Evolutionary conservation across 371 early-diverging fungal species (phyloP).

Genomic region (Rhizopus arrhizus): DNA sequence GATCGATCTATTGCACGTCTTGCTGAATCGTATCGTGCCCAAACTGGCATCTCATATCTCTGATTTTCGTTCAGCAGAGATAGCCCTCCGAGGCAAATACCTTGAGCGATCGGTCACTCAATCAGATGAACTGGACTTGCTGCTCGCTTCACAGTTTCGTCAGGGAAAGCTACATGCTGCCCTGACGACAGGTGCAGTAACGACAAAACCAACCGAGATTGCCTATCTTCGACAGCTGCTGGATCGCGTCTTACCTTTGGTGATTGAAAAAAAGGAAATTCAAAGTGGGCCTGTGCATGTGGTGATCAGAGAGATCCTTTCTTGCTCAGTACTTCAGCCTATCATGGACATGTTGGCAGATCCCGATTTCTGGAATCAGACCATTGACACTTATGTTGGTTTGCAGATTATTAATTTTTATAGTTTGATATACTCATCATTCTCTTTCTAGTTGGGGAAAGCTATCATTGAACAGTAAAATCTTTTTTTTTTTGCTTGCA

Average conservation of each 20-base stretch:
- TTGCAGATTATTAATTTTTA: neutral
- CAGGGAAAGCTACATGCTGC: constrained; percentile 66
- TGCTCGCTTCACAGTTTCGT: constrained; percentile 65
- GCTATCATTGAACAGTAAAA: constrained; percentile 67
- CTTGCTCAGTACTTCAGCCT: constrained; percentile 72
- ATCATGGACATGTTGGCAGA: constrained; percentile 73
- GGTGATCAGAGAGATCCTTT: constrained; percentile 76
- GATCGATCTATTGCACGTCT: constrained; percentile 62
- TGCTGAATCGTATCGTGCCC: constrained; percentile 66
- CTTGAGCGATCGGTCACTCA: constrained; percentile 59
- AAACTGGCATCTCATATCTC: constrained; percentile 69
- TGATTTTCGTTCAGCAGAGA: constrained; percentile 70
- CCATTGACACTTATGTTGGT: constrained; percentile 67
- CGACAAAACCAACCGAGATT: constrained; percentile 54
- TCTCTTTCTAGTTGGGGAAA: constrained; percentile 49
- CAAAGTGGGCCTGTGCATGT: constrained; percentile 59
- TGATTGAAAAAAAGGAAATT: constrained; percentile 60
- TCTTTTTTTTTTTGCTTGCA: constrained; percentile 9
- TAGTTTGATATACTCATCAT: neutral
- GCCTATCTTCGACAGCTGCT: constrained; percentile 71
- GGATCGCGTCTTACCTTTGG: constrained; percentile 63
- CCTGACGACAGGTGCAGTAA: constrained; percentile 52
- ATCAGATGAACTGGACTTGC: constrained; percentile 63
- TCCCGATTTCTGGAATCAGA: constrained; percentile 85
- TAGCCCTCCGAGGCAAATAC: constrained; percentile 54